These are phyloP conservation scores for Musa beccarii DNA, from an alignment of 176 grass and related monocot species.

Conservation along the genomic window DNA sequence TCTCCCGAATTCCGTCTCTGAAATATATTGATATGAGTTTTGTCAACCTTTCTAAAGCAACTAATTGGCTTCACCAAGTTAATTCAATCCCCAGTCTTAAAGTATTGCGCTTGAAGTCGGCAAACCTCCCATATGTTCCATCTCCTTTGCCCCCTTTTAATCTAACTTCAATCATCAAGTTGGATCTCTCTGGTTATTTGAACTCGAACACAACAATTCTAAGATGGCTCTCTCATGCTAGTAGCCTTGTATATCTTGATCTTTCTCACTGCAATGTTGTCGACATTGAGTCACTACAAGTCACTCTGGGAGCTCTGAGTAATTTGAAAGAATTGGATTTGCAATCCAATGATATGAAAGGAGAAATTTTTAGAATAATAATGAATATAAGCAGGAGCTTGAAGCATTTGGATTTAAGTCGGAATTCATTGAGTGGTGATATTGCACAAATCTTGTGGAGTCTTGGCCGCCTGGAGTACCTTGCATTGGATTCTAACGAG, in stretches of 20 bases:
- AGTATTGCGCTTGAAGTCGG: neutral
- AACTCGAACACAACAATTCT: constrained; percentile 11
- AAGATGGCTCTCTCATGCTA: constrained; percentile 27
- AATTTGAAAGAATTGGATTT: constrained; percentile 13
- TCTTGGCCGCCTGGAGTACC: neutral
- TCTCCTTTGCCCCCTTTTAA: constrained; percentile 14
- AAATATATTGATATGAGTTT: neutral
- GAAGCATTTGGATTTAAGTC: neutral
- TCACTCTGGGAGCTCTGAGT: constrained; percentile 20
- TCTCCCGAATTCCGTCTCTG: neutral
- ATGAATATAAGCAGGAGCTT: neutral
- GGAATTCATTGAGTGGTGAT: neutral
- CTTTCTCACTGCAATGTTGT: neutral
- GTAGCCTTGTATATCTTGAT: constrained; percentile 11
- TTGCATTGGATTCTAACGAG: constrained; percentile 9
- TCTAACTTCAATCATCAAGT: constrained; percentile 20
- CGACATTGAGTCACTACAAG: neutral
- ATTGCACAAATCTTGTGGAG: neutral
- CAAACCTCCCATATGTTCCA: constrained; percentile 8
- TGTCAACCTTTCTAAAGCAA: neutral
- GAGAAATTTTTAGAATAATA: neutral
- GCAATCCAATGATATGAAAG: neutral
- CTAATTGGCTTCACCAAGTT: neutral
- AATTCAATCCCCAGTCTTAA: neutral
- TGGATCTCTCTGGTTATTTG: constrained; percentile 22